A percentile compares a stretch with the other conserved stretches of the same genome.
Evolutionary conservation across 2,329 filamentous ascomycete genomes (phyloP).

Genomic region (Hymenoscyphus fraxineus): DNA sequence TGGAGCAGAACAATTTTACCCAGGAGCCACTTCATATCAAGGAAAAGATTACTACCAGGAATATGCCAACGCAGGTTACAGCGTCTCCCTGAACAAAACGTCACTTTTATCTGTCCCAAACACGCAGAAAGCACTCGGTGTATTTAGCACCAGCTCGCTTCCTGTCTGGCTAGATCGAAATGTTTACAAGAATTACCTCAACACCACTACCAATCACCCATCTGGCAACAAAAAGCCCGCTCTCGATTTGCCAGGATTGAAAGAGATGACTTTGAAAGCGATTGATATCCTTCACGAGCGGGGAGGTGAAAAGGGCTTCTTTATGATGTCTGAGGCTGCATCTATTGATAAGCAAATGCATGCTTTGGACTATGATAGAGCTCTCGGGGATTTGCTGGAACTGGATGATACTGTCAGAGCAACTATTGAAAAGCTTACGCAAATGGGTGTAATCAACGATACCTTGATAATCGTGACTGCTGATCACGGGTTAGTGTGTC

Average conservation of each 20-base stretch:
- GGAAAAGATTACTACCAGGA: conserved; percentile 74
- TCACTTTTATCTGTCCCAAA: conserved; percentile 56
- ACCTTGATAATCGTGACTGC: conserved; percentile 78
- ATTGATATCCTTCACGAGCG: conserved; percentile 70
- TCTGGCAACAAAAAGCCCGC: conserved; percentile 61
- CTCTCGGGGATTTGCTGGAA: conserved; percentile 79
- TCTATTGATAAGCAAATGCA: conserved; percentile 93
- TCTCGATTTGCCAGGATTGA: conserved; percentile 74
- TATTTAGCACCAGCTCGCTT: conserved; percentile 72
- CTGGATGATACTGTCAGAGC: conserved; percentile 79
- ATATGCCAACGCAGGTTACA: conserved; percentile 70
- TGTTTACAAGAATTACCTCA: conserved; percentile 68
- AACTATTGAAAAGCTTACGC: conserved; percentile 65
- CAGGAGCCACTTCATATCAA: conserved; percentile 60
- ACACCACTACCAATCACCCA: conserved; percentile 63
- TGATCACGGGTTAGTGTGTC: conserved; percentile 59
- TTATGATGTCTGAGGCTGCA: conserved; percentile 83
- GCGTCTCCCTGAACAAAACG: conserved; percentile 70
- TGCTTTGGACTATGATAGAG: conserved; percentile 76
- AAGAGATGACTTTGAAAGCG: conserved; percentile 87
- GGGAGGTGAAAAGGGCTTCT: conserved; percentile 69
- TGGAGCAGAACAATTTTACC: conserved; percentile 76
- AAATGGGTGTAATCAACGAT: conserved; percentile 64
- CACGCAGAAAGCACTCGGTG: conserved; percentile 64
- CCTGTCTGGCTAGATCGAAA: conserved; percentile 86